Conservation (phyloP, 345 rosid genomes). For the Acer saccharum region DNA sequence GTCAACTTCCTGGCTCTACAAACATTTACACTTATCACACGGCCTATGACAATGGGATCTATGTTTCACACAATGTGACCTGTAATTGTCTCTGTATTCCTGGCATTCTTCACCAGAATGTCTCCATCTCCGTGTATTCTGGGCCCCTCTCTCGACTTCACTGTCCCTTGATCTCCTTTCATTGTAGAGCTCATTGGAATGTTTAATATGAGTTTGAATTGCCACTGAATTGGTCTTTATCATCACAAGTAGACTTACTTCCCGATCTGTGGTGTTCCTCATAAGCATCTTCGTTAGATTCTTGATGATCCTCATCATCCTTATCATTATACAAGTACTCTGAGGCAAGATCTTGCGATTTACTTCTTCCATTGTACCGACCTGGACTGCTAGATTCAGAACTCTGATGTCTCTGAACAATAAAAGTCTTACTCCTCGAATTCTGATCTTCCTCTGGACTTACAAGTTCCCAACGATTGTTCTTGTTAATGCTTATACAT, state of each 20-base stretch:
- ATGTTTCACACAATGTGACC: not conserved
- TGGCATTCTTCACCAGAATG: not conserved
- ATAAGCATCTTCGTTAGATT: not conserved
- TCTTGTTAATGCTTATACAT: not conserved
- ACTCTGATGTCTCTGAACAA: not conserved
- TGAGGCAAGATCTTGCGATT: not conserved
- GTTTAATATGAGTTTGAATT: not conserved
- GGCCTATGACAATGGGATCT: not conserved
- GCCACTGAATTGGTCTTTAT: not conserved
- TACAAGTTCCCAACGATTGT: constrained; percentile 35
- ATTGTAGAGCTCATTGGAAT: not conserved
- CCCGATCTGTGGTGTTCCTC: not conserved
- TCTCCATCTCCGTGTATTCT: not conserved
- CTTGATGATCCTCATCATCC: too few relatives aligned
- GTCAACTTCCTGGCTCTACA: too few relatives aligned
- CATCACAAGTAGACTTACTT: not conserved
- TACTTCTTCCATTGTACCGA: not conserved
- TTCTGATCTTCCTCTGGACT: constrained; percentile 11
- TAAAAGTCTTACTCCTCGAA: not conserved
- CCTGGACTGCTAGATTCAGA: not conserved
- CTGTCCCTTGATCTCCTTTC: not conserved
- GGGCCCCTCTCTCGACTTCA: too few relatives aligned
- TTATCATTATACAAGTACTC: not conserved
- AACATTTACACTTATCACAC: not conserved
- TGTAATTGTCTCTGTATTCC: too few relatives aligned